phyloP scores from a whole-genome alignment of 2,329 filamentous ascomycete genomes.

The Cytospora piceicola region DNA sequence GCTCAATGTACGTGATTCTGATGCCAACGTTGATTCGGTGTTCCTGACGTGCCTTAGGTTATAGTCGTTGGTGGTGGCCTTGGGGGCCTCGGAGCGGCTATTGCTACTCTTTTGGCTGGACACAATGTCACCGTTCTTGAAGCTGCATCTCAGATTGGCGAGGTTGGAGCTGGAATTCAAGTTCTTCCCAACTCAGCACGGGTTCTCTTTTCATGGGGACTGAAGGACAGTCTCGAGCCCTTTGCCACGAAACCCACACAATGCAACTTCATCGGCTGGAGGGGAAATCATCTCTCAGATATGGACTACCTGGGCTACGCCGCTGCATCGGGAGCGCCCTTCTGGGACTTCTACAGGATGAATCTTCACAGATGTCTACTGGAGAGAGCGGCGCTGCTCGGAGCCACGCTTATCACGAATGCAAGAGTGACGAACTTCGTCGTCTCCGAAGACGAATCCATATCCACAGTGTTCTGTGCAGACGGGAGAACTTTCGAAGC shows the following conservation, averaged over 20 bases:
- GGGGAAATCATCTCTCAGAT: slow-evolving; percentile 51
- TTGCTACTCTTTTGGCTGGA: slow-evolving; percentile 49
- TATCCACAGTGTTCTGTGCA: slow-evolving; percentile 44
- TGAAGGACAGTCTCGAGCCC: slow-evolving; percentile 45
- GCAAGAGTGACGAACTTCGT: slow-evolving; percentile 49
- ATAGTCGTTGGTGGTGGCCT: slow-evolving; percentile 61
- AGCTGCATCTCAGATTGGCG: slow-evolving; percentile 49
- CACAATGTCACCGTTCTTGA: slow-evolving; percentile 55
- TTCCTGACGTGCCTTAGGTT: slow-evolving; percentile 40
- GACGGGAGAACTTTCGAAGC: slow-evolving; percentile 43
- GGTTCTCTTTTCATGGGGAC: slow-evolving; percentile 53
- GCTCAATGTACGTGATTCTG: slow-evolving; percentile 9
- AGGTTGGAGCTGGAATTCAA: slow-evolving; percentile 56
- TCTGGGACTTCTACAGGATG: slow-evolving; percentile 60
- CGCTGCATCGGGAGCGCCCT: slow-evolving; percentile 44
- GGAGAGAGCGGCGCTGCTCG: slow-evolving; percentile 51
- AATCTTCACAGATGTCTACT: slow-evolving; percentile 54
- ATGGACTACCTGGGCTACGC: slow-evolving; percentile 52
- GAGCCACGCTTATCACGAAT: slow-evolving; percentile 49
- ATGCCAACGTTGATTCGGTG: no score
- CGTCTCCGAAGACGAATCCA: slow-evolving; percentile 38
- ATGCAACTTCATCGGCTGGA: slow-evolving; percentile 58
- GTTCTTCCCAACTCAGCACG: slow-evolving; percentile 52
- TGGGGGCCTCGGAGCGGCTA: slow-evolving; percentile 56
- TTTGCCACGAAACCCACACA: slow-evolving; percentile 47